Evolutionary conservation across 345 rosid species (phyloP), one percentile per base, ranked within the genome.

Genomic region (Populus alba): DNA sequence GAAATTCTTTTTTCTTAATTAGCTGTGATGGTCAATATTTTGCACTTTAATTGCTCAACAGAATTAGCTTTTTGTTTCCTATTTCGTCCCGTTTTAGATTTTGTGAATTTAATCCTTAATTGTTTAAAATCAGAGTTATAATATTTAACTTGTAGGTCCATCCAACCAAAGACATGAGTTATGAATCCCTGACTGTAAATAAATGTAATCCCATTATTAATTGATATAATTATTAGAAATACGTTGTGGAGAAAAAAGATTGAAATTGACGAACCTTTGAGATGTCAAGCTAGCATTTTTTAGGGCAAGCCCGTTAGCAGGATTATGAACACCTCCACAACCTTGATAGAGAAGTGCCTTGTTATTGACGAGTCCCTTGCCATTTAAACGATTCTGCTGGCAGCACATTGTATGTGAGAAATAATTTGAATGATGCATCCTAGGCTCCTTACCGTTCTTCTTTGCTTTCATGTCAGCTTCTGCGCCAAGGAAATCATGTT

Each of bases 381-480:
- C 75, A 74, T 45, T 57, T 25, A 73, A 49, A 80, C 65, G 84
- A 57, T 78, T 69, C 66, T 80, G 75, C 11, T 47, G 79, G 70
- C 57, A 69, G 38, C 61, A 37, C 51, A 41, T 68, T 15, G 78
- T 29, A 23, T 63, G 65, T 13, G 78, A 59, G 15, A 45, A 68
- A 37, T 68, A 68, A 69, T 55, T 75, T 41, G 79, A 38, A 22
- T 33, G 41, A 0, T 49, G 43, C 31, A 70, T 25, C 12, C 35
- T n/a, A 35, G 10, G 6, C 22, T 69, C 43, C 69, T 49, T 70
- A 3, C 22, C 71, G 22, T 83, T 70, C 66, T 65, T 79, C 82
- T 77, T 85, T 17, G 77, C 82, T 59, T 72, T 72, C 18, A 66
- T 7, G 3, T 81, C 77, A 38, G 82, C 84, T 84, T 84, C 87